Evolutionary conservation across 306 rosid species (phyloP).

Genomic region (Citrullus colocynthis): DNA sequence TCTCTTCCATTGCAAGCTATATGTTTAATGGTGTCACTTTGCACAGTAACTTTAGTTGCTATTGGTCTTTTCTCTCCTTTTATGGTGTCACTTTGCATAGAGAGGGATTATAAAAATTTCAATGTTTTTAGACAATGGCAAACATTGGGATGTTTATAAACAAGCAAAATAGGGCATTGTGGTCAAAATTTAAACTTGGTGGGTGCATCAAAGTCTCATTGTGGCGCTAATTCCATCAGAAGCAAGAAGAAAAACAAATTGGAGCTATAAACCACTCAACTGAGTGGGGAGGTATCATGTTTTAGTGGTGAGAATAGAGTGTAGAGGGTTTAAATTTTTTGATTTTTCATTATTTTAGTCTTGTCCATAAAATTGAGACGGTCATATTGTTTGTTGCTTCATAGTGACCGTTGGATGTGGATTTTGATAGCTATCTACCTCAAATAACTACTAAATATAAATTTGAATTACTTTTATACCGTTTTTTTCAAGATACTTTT

Average conservation of each 20-base stretch:
- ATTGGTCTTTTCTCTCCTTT: not conserved
- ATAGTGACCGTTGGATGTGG: not conserved
- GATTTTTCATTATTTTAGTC: not conserved
- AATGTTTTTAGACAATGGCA: not conserved
- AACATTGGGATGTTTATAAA: not conserved
- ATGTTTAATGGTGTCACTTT: not conserved
- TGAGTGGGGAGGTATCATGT: conserved; percentile 6
- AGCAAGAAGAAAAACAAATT: not conserved
- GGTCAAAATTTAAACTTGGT: not conserved
- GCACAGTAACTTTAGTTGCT: not conserved
- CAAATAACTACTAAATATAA: no score
- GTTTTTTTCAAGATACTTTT: no score
- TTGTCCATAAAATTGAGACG: not conserved
- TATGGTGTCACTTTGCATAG: not conserved
- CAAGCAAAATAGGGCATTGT: not conserved
- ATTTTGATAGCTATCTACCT: not conserved
- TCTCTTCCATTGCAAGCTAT: not conserved
- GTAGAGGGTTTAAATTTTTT: no score
- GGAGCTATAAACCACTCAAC: conserved; percentile 1
- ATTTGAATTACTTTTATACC: no score
- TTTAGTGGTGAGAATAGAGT: conserved; percentile 1
- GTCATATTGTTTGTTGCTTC: no score
- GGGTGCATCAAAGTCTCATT: conserved; percentile 4
- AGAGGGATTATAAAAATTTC: not conserved
- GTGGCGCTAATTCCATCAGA: not conserved